Evolutionary conservation across 164 flowering plant species (phyloP), one percentile per base, ranked within the genome.

Genomic region (Annona cherimola): DNA sequence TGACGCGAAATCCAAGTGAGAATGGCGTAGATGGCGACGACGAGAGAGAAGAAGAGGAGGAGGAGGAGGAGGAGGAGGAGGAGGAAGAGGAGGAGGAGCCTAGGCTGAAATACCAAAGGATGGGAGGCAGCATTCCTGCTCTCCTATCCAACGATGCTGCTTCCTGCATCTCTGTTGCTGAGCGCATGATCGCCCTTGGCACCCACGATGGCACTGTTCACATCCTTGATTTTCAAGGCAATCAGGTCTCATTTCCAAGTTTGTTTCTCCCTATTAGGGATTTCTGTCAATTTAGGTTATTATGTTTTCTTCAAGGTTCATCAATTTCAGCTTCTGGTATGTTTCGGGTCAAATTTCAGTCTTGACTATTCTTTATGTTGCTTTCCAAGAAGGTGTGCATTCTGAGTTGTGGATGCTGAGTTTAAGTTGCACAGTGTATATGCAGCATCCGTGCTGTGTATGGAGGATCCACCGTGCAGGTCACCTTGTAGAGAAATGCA

Each of bases 161-260:
- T 2, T 86, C 98, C 41, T 93, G 91, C 76, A 83, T 95, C 50
- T 90, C 97, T n/a, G 86, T 93, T 3, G 88, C 97, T 0, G 99
- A 93, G 79, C 88, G 99, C 35, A 91, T 93, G 99, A 93, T 95
- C 84, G 98, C 97, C 35, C 90, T 95, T 39, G 99, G 99, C n/a
- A 95, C 99, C 16, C 97, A 84, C 69, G 87, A 77, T 9, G 99
- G 99, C 59, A 74, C 83, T 63, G 90, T 95, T 46, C 95, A 93
- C 79, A 91, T 95, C 78, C 97, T 95, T 11, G 99, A 95, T 87
- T 93, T 93, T 62, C 85, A 89, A 11, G 99, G 99, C 7, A 95
- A 95, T 82, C 96, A 93, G 92, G 99, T 82, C 50, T 19, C 35
- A 60, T 5, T 60, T 60, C 62, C 26, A 60, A 60, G 2, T 61